Conservation (phyloP, 225 moss, liverwort and hornwort species). For the Asterella californica region DNA sequence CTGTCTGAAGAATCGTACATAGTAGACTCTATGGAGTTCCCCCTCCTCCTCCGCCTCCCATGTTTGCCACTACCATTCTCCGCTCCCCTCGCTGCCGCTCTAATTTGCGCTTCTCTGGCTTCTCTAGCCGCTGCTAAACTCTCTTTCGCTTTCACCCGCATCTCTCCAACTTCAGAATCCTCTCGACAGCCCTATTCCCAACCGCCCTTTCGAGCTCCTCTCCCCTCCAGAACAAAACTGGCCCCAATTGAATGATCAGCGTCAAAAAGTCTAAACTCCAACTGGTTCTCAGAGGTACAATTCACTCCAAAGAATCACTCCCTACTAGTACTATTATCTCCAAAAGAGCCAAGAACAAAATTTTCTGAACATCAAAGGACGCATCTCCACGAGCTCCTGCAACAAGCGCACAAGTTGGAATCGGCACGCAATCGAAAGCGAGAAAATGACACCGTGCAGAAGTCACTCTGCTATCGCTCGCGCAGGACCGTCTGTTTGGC, state of each 20-base stretch:
- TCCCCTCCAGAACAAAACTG: not conserved
- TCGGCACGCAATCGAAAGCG: not conserved
- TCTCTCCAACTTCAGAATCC: slow-evolving; percentile 7
- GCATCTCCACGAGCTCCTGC: not conserved
- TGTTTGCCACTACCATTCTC: slow-evolving; percentile 2
- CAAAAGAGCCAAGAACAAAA: not conserved
- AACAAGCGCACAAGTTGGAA: not conserved
- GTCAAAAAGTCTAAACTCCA: too few species aligned
- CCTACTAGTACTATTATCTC: not conserved
- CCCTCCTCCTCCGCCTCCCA: slow-evolving; percentile 15
- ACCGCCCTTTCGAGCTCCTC: not conserved
- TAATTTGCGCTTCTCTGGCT: slow-evolving; percentile 11
- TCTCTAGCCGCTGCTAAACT: slow-evolving; percentile 9
- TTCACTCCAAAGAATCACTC: not conserved
- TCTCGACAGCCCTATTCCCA: not conserved
- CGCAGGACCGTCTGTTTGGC: not conserved
- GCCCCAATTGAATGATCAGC: not conserved
- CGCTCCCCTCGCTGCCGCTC: not conserved
- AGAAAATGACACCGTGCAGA: not conserved
- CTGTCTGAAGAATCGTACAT: slow-evolving; percentile 48
- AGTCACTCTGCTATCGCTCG: not conserved
- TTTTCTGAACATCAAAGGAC: not conserved
- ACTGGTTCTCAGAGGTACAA: not conserved
- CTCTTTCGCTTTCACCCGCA: slow-evolving; percentile 33
- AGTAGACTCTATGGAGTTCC: slow-evolving; percentile 7